Conservation (phyloP, 331 rosid species). For the Ulmus americana region DNA sequence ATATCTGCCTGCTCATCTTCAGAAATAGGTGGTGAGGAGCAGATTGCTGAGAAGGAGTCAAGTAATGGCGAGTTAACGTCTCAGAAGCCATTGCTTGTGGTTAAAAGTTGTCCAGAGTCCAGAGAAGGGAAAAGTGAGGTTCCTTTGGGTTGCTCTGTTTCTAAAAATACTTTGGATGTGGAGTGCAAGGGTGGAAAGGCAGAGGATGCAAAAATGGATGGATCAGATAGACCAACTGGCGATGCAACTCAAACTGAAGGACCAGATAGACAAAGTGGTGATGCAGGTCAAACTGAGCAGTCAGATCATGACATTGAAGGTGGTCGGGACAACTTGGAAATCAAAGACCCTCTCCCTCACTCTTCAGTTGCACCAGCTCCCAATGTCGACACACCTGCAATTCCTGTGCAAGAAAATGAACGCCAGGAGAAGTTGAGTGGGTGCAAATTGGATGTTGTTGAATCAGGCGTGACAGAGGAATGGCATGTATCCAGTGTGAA, state of each 20-base stretch:
- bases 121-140: conserved; percentile 32
- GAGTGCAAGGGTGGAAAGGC: conserved; percentile 9
- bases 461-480: conserved; percentile 44
- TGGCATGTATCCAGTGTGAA: conserved; percentile 33
- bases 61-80: conserved; percentile 17
- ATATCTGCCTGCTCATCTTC: conserved; percentile 27
- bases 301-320: neutral
- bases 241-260: conserved; percentile 26
- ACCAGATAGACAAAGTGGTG: conserved; percentile 11
- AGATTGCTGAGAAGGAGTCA: conserved; percentile 18
- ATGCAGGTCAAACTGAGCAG: neutral
- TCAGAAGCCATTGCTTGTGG: conserved; percentile 26
- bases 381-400: conserved; percentile 9
- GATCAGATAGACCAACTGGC: conserved; percentile 23
- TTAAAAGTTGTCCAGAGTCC: conserved; percentile 20
- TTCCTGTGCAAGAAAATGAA: conserved; percentile 39
- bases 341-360: conserved; percentile 21
- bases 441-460: conserved; percentile 30
- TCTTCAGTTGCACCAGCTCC: conserved; percentile 8
- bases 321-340: conserved; percentile 30
- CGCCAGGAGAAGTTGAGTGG: conserved; percentile 29
- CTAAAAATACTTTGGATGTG: conserved; percentile 1
- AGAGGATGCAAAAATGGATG: conserved; percentile 33
- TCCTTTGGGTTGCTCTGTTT: conserved; percentile 21
- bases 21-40: conserved; percentile 26